Evolutionary conservation across 352 stramenopile species (phyloP), one percentile per base, ranked within the genome.

Genomic region (Pseudoperonospora humuli): DNA sequence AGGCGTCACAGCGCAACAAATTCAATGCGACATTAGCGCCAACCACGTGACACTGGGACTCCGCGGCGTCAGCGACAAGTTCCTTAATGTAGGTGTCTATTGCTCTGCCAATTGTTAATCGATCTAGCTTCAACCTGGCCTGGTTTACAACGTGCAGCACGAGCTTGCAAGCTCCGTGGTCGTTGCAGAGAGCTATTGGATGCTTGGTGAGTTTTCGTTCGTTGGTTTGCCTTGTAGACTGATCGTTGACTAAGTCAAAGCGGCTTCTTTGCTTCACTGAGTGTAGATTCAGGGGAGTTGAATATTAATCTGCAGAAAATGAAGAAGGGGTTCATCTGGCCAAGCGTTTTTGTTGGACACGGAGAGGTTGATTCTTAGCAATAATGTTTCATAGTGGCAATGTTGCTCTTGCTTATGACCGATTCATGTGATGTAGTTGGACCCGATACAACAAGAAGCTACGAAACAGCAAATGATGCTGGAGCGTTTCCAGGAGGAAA

Each of bases 401-500:
- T n/a, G n/a, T n/a, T n/a, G n/a, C n/a, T n/a, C n/a, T n/a, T n/a
- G n/a, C n/a, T n/a, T n/a, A n/a, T n/a, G n/a, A n/a, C n/a, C n/a
- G n/a, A n/a, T 7, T 26, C 7, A 7, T 29, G 26, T 29, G 9
- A 13, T 61, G 32, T 28, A 91, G 75, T 45, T 97, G 44, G 86
- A 98, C 67, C 85, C 86, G 18, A 51, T 96, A 19, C 84, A 86
- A 25, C 80, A 95, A 32, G 78, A 97, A 63, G 80, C 95, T 50
- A 91, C 96, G 13, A 92, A 97, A 62, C 89, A 97, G 56, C 83
- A 97, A 60, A 77, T 99, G 54, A 97, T 98, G 89, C 68, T 98
- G 18, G 95, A 99, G 69, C 71, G 95, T 21, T 99, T 98, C 68
- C 92, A 98, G 62, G 91, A 98, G 58, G 95, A 98, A 64, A 95